A percentile compares a stretch with the other conserved stretches of the same genome.
Conservation (phyloP, 148 eudicot species). For the Linanthus parryae region DNA sequence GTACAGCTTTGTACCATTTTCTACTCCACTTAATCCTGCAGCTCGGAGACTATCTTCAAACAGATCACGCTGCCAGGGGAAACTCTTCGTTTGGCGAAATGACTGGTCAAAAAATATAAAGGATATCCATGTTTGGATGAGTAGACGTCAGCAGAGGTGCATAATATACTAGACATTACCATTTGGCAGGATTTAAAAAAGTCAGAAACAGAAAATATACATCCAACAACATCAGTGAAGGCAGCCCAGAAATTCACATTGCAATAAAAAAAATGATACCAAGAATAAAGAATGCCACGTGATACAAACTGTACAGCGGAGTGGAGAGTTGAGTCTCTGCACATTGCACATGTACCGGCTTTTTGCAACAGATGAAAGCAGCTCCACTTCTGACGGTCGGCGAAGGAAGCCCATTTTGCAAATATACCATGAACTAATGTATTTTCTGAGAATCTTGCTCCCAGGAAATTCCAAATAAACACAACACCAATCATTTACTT, state of each 20-base stretch:
- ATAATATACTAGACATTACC: constrained; percentile 24
- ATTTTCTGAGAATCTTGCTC: constrained; percentile 23
- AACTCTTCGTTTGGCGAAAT: constrained; percentile 63
- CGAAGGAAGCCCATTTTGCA: constrained; percentile 35
- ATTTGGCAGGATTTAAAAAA: too few species aligned
- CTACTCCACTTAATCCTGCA: constrained; percentile 65
- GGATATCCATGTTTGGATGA: constrained; percentile 46
- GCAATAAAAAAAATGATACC: too few species aligned
- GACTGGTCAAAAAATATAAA: constrained; percentile 72
- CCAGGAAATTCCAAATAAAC: constrained; percentile 30
- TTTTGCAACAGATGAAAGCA: constrained; percentile 33
- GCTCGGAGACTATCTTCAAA: constrained; percentile 89
- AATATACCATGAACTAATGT: constrained; percentile 29
- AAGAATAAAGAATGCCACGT: too few species aligned
- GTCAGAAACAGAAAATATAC: too few species aligned
- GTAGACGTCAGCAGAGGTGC: constrained; percentile 52
- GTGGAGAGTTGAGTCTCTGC: constrained; percentile 38
- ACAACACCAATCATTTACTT: constrained; percentile 34
- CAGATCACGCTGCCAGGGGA: constrained; percentile 83
- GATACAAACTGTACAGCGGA: constrained; percentile 31
- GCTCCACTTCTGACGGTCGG: constrained; percentile 47
- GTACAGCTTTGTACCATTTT: constrained; percentile 62
- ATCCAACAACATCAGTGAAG: too few species aligned
- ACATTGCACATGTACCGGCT: constrained; percentile 25
- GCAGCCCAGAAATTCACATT: too few species aligned